Evolutionary conservation across 2,329 filamentous ascomycete genomes (phyloP), one percentile per base, ranked within the genome.

Genomic region (Escovopsis sp.): DNA sequence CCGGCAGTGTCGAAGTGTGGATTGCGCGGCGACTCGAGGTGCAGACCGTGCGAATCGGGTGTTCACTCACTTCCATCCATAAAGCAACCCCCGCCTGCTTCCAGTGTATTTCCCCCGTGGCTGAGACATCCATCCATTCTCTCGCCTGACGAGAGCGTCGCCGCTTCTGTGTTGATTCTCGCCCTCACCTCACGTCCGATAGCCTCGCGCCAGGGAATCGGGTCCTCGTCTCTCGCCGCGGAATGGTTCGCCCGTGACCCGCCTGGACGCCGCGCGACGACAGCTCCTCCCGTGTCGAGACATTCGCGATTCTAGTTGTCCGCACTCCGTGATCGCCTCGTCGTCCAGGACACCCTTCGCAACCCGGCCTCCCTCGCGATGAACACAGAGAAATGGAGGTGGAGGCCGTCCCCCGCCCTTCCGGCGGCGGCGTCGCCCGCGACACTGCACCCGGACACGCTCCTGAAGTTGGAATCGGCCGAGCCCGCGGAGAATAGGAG

Each of bases 351-450:
- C 32, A 35, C 15, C 12, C n/a, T 23, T 17, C 10, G 26, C 27
- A 21, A 18, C 26, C 17, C 14, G 18, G 14, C 13, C 27, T 17
- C 11, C 21, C 3, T 25, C 21, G 21, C 8, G 27, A 58, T 56
- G 51, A 52, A 44, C 33, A 40, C 48, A 35, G 55, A 58, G 17
- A 51, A 48, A 34, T 56, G 54, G 53, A 58, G 49, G 45, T 50
- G 54, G 42, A 53, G 43, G 44, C 50, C 54, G 36, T 46, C 55
- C 19, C 48, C 52, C 6, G 48, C 42, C 32, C 42, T 54, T 15
- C 45, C 46, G 33, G 45, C 47, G 17, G 43, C 8, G 43, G 17
- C 17, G 17, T 15, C 45, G 3, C 45, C 49, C 16, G 19, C 32
- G 17, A 31, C 38, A 42, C 37, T 38, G 36, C 35, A 48, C 42